These are phyloP conservation scores for Ophiocordyceps australis DNA, from an alignment of 2,329 filamentous ascomycete genomes.

Conservation along the genomic window DNA sequence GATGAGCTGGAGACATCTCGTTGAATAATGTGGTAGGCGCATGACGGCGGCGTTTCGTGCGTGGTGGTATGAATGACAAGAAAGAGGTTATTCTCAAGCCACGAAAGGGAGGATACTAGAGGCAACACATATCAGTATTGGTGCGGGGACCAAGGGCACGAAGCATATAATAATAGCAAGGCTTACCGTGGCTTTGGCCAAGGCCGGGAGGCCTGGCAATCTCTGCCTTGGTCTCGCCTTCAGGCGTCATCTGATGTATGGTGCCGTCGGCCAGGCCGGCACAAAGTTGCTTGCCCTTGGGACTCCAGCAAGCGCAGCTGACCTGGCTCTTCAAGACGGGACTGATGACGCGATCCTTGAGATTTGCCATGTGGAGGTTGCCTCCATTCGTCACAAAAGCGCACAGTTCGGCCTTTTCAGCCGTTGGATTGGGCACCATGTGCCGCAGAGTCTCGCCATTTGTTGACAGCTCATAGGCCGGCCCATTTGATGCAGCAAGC, in stretches of 20 bases:
- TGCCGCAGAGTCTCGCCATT: constrained; percentile 56
- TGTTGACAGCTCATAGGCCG: constrained; percentile 60
- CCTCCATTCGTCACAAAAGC: constrained; percentile 68
- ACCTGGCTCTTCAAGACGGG: constrained; percentile 52
- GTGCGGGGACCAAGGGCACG: too few relatives aligned
- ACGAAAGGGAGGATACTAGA: constrained; percentile 60
- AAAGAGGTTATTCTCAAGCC: constrained; percentile 81
- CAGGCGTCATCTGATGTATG: constrained; percentile 65
- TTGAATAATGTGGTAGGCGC: constrained; percentile 64
- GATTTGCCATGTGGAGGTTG: constrained; percentile 66
- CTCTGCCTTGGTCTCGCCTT: constrained; percentile 57
- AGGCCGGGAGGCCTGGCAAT: constrained; percentile 63
- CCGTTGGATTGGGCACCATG: constrained; percentile 63
- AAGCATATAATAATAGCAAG: too few relatives aligned
- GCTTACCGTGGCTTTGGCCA: constrained; percentile 47
- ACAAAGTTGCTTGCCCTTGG: constrained; percentile 79
- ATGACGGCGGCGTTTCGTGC: constrained; percentile 37
- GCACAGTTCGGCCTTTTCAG: constrained; percentile 54
- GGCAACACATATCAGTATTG: too few relatives aligned
- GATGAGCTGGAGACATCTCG: constrained; percentile 37
- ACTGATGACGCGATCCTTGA: constrained; percentile 50
- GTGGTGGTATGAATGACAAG: constrained; percentile 60
- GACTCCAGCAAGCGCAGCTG: constrained; percentile 80
- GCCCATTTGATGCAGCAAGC: constrained; percentile 43
- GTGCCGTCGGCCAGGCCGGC: constrained; percentile 71